Base-by-base conservation (phyloP, 2,329 filamentous ascomycete species). In the Tolypocladium sp. region DNA sequence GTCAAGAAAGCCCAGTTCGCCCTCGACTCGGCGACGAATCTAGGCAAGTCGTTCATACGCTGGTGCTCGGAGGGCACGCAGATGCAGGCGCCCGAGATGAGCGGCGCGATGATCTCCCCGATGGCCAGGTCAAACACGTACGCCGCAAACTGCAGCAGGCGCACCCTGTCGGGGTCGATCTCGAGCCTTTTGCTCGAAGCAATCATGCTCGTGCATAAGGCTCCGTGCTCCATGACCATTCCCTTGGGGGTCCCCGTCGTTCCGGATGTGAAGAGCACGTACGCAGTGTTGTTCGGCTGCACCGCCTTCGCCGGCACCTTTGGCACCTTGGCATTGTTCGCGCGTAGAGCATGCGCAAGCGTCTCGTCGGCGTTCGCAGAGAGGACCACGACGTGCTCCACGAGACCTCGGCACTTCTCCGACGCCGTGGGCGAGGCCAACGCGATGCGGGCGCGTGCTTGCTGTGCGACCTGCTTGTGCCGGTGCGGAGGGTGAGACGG, bases 401-500 rank as follows among this genome's bases (percentile, higher is more conserved):
- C 30, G 30, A 33, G 30, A 33, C 30, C 30, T 33, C 30, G 30
- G 30, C 30, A 33, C 30, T 33, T 33, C 6, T 33, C 30, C 30
- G 30, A 33, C 30, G 30, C 30, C 30, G 30, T 33, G 30, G 30
- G 30, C 30, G 30, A 33, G 30, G 30, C 30, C 10, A 57, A 22
- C 5, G 37, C 37, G n/a, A 57, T 10, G 35, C n/a, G 33, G 9
- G 57, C 46, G n/a, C 55, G 35, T 1, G 64, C 57, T 8, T 61
- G 63, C 4, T 40, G 15, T 0, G 63, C 41, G 2, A 66, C 41
- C 13, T 61, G 59, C 7, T 33, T 57, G 27, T 64, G 58, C 5
- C 65, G 63, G 0, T 64, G 57, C 0, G 71, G 70, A 0, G 77
- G 76, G 46, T 74, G 63, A 10, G 70, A 67, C 12, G 74, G 70